Percentiles rank a stretch among this genome's conserved stretches.
These are phyloP conservation scores for Populus nigra DNA, from an alignment of 345 rosid species.

Conservation along the genomic window DNA sequence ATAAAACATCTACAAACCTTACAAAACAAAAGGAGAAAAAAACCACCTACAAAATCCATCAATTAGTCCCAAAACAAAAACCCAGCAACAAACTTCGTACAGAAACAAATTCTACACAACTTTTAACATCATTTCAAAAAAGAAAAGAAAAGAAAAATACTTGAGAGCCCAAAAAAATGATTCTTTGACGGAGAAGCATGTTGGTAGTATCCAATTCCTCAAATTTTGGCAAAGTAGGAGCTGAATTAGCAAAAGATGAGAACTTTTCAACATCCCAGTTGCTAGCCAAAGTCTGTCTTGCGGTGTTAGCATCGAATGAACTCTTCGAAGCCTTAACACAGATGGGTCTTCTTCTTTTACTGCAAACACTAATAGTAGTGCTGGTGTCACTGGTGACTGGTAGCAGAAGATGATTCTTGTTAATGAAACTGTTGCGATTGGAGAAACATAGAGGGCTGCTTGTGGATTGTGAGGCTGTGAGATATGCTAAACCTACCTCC, in stretches of 20 bases:
- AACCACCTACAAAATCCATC: not conserved
- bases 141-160: conserved; percentile 24
- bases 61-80: not conserved
- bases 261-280: conserved; percentile 60
- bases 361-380: not conserved
- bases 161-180: conserved; percentile 80
- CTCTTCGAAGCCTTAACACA: conserved; percentile 41
- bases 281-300: conserved; percentile 51
- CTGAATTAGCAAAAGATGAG: conserved; percentile 37
- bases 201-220: conserved; percentile 83
- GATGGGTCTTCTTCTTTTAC: conserved; percentile 26
- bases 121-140: not conserved
- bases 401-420: conserved; percentile 20
- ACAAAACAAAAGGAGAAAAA: not conserved
- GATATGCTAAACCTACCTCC: conserved; percentile 37
- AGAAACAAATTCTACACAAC: not conserved
- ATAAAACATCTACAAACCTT: too few species aligned
- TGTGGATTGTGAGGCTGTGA: conserved; percentile 27
- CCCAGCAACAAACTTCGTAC: not conserved
- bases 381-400: conserved; percentile 2
- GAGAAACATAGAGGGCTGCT: conserved; percentile 25
- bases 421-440: conserved; percentile 10
- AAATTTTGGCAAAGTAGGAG: conserved; percentile 61
- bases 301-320: conserved; percentile 12
- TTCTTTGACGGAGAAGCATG: conserved; percentile 93